Evolutionary conservation across 139 green algal species (phyloP).

Genomic region (Chlamydomonas applanata): DNA sequence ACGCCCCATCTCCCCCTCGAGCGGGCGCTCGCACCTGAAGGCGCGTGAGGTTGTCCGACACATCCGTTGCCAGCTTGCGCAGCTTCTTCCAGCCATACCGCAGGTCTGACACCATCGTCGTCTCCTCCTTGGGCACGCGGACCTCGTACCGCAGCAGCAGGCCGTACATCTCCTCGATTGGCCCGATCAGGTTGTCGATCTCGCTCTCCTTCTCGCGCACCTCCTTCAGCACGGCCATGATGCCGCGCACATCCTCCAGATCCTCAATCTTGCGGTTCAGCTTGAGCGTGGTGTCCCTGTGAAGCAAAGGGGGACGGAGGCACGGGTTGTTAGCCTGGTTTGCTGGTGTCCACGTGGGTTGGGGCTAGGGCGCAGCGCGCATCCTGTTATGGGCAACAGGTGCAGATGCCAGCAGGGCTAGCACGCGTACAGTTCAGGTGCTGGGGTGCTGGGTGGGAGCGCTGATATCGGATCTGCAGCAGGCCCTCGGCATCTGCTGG

Average conservation of each 20-base stretch:
- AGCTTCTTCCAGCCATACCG: conserved; percentile 91
- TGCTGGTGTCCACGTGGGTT: neutral
- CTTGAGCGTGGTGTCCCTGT: conserved; percentile 76
- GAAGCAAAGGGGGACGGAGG: neutral
- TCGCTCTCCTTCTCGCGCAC: conserved; percentile 83
- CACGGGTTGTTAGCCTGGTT: neutral
- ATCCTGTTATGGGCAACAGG: neutral
- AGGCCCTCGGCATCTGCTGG: no score
- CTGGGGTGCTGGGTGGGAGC: no score
- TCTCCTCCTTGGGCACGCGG: conserved; percentile 90
- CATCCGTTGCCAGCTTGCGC: conserved; percentile 76
- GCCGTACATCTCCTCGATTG: conserved; percentile 93
- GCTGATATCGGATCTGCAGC: no score
- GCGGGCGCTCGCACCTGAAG: conserved; percentile 70
- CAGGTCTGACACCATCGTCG: conserved; percentile 83
- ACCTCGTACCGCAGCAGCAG: conserved; percentile 84
- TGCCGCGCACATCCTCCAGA: conserved; percentile 79
- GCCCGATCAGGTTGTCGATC: conserved; percentile 82
- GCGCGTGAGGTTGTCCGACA: conserved; percentile 75
- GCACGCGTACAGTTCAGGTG: no score
- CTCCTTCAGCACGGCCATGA: conserved; percentile 86
- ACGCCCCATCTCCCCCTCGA: no score
- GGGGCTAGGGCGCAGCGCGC: neutral
- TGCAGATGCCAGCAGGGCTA: neutral
- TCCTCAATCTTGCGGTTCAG: conserved; percentile 82